phyloP scores from a whole-genome alignment of 306 rosid species.

The Prunus dulcis region DNA sequence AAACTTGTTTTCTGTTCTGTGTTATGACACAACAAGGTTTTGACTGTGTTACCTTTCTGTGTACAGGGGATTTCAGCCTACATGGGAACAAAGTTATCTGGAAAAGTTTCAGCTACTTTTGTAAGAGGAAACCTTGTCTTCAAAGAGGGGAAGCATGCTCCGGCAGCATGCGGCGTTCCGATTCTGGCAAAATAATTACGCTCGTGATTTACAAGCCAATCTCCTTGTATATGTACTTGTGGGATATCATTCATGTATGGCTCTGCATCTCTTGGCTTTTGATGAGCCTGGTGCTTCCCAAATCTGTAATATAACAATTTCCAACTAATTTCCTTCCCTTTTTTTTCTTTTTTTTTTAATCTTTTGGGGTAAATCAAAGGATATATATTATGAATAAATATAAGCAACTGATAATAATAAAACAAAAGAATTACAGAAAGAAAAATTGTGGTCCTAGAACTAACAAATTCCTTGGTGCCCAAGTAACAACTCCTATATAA shows the following conservation, averaged over 20 bases:
- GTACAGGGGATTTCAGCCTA: conserved; percentile 74
- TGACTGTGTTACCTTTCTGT: neutral
- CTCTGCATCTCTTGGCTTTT: neutral
- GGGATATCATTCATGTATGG: neutral
- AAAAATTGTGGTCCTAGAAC: neutral
- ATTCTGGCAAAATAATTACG: conserved; percentile 55
- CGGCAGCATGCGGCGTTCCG: conserved; percentile 65
- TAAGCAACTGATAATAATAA: no score
- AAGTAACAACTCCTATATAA: neutral
- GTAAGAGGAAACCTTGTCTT: conserved; percentile 88
- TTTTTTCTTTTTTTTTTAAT: no score
- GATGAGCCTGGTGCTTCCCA: neutral
- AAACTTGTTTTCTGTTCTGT: neutral
- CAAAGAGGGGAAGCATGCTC: conserved; percentile 69
- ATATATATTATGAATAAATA: no score
- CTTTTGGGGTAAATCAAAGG: no score
- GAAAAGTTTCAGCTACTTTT: conserved; percentile 78
- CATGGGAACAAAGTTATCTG: conserved; percentile 71
- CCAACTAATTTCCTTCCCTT: neutral
- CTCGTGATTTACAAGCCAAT: neutral
- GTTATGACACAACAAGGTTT: no score
- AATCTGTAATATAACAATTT: neutral
- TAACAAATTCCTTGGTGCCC: neutral
- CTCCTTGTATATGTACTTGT: neutral
- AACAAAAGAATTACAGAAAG: no score